These are phyloP conservation scores for Crithidia brevicula DNA, from an alignment of 208 protist genomes.

Conservation along the genomic window DNA sequence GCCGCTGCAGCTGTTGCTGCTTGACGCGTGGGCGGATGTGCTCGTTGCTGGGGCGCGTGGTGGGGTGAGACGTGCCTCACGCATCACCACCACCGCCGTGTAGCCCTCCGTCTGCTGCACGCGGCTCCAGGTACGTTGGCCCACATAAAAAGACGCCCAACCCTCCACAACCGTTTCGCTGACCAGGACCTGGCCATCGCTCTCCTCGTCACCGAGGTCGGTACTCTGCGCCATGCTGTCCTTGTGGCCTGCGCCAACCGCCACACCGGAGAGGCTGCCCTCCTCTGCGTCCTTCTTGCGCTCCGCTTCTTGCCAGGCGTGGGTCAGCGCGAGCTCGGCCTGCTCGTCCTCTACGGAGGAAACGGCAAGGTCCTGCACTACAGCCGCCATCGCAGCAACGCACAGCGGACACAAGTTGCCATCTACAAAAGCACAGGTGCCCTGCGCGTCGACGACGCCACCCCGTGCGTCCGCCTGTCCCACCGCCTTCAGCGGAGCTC, in stretches of 20 bases:
- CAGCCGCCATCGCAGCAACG: slow-evolving; percentile 40
- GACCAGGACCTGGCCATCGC: slow-evolving; percentile 47
- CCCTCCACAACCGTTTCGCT: slow-evolving; percentile 46
- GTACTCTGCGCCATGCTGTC: neutral
- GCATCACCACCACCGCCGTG: slow-evolving; percentile 51
- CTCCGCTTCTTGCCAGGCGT: slow-evolving; percentile 33
- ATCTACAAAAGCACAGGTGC: slow-evolving; percentile 31
- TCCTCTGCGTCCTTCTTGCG: slow-evolving; percentile 10
- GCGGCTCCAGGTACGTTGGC: slow-evolving; percentile 28
- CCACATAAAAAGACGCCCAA: slow-evolving; percentile 50
- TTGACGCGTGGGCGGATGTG: neutral
- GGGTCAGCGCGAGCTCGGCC: slow-evolving; percentile 28
- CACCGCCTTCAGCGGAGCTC: slow-evolving; percentile 4
- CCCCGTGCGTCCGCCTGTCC: neutral
- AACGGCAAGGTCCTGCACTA: slow-evolving; percentile 36
- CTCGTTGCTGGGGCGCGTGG: slow-evolving; percentile 10
- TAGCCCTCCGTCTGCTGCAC: slow-evolving; percentile 57
- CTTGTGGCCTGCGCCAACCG: neutral
- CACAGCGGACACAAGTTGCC: slow-evolving; percentile 51
- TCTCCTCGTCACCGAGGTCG: neutral
- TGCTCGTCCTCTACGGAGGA: slow-evolving; percentile 40
- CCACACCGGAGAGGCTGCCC: neutral
- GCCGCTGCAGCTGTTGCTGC: slow-evolving; percentile 2
- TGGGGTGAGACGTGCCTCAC: slow-evolving; percentile 19
- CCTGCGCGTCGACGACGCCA: neutral